phyloP scores from a whole-genome alignment of 495 filamentous ascomycete species.

The Lichina pygmaea region DNA sequence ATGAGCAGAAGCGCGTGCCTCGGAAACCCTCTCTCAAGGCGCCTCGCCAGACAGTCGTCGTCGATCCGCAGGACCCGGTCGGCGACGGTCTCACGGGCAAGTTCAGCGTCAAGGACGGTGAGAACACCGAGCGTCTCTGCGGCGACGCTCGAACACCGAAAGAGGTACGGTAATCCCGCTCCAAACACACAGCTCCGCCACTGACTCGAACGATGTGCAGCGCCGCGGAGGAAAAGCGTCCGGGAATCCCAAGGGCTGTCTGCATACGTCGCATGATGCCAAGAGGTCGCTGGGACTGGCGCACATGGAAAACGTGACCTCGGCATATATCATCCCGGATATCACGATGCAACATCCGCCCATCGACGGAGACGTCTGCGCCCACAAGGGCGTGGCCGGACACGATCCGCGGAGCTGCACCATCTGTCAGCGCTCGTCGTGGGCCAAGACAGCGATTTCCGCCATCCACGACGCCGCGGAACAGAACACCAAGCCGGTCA shows the following conservation, averaged over 20 bases:
- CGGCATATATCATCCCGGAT: conserved; percentile 51
- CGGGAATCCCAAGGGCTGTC: too few species aligned
- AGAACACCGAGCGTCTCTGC: background rate
- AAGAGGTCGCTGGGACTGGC: too few species aligned
- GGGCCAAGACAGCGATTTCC: conserved; percentile 4
- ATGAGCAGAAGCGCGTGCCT: background rate
- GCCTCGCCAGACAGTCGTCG: background rate
- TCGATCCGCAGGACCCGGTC: background rate
- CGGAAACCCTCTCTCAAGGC: background rate
- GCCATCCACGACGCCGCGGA: conserved; percentile 10
- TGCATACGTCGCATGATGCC: too few species aligned
- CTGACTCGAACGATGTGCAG: too few species aligned
- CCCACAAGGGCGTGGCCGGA: conserved; percentile 29
- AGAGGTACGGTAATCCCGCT: too few species aligned
- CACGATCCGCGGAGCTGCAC: conserved; percentile 49
- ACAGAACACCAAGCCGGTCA: conserved; percentile 18
- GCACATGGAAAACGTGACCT: conserved; percentile 26
- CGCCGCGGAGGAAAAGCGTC: too few species aligned
- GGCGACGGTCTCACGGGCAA: background rate
- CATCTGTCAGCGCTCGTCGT: conserved; percentile 29
- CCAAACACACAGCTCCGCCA: too few species aligned
- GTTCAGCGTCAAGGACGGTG: conserved; percentile 1
- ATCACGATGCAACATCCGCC: conserved; percentile 22
- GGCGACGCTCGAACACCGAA: background rate
- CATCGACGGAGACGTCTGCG: conserved; percentile 11